Evolutionary conservation across 495 filamentous ascomycete genomes (phyloP), one percentile per base, ranked within the genome.

Genomic region (Aspergillus carlsbadensis): DNA sequence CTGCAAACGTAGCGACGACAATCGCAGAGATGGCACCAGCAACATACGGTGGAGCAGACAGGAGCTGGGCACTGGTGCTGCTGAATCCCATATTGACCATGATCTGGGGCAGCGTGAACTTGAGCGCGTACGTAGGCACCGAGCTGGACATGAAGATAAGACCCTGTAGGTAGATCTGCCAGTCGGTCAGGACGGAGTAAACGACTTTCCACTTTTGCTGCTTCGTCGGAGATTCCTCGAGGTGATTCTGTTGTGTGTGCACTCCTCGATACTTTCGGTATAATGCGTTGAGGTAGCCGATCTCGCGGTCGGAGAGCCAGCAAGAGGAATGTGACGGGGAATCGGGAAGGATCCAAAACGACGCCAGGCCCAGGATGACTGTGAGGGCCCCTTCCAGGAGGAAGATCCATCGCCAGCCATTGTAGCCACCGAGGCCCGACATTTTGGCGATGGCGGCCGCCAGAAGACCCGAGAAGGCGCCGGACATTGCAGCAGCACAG

Each of bases 381-480:
- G 81, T 83, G 52, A 83, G 76, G 11, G 75, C 26, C 0, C 79
- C 76, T 56, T 83, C 82, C 29, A 84, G 70, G 15, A 71, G 60
- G 63, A 84, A 84, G 47, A 84, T 81, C 70, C 79, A 81, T 48
- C 78, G 68, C 81, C 78, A 83, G 1, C 74, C 75, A 54, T 73
- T 65, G 41, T 80, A 62, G 3, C 52, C 64, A 13, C 62, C 57
- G 6, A 70, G 48, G 0, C 70, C 74, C 10, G 70, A 68, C n/a
- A 83, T 75, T 13, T 66, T 59, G 31, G 75, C 67, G 20, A 84
- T 80, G 1, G 67, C 76, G 13, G 73, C 72, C 6, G 79, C 76
- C 20, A 81, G 63, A 6, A 82, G 60, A 21, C 80, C 80, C 42
- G 77, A 77, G 29, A 82, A 81, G 31, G 76, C 80, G 13, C 79